Base-by-base conservation (phyloP, 1,284 basidiomycete species). In the Thecaphora thlaspeos region DNA sequence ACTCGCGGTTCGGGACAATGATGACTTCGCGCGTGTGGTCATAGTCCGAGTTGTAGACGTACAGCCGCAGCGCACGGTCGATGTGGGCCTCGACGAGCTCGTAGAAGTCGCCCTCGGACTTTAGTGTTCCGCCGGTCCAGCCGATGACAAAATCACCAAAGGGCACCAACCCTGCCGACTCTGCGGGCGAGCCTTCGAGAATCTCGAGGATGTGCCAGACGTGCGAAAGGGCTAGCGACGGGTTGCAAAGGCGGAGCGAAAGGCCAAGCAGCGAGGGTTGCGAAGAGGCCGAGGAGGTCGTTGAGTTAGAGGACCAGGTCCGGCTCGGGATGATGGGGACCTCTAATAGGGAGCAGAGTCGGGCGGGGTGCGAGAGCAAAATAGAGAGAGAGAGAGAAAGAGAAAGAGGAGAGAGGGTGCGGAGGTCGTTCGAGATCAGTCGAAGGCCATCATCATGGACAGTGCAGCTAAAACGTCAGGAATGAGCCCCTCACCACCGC, bases 131-230 rank as follows among this genome's bases (percentile, higher is more conserved):
- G 14, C 93, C 93, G 12, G 91, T 91, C 89, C 93, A 98, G 26
- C 94, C 93, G 70, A 88, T 84, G 54, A 92, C 87, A 83, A 88
- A 92, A 80, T 92, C 89, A 5, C 90, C 90, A 76, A 87, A 90
- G 3, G 89, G 89, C 17, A 91, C 89, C 2, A 91, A 82, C 2
- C 89, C 89, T 48, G 68, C 72, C 3, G 61, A 65, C 81, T 97
- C 92, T 5, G 94, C 94, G 9, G 95, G 95, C 58, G 89, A 91
- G 18, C 91, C 92, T 79, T 97, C 93, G 34, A 95, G 81, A 9
- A 98, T 91, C 76, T 98, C 95, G 46, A 98, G 82, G 42, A 98
- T 91, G 79, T 98, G 94, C 93, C 94, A 98, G 8, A 97, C 72
- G 44, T 69, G 61, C 8, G 57, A 65, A 0, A 73, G 53, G 1